Evolutionary conservation across 208 protist genomes (phyloP), one percentile per base, ranked within the genome.

Genomic region (Vickermania spadyakhi): DNA sequence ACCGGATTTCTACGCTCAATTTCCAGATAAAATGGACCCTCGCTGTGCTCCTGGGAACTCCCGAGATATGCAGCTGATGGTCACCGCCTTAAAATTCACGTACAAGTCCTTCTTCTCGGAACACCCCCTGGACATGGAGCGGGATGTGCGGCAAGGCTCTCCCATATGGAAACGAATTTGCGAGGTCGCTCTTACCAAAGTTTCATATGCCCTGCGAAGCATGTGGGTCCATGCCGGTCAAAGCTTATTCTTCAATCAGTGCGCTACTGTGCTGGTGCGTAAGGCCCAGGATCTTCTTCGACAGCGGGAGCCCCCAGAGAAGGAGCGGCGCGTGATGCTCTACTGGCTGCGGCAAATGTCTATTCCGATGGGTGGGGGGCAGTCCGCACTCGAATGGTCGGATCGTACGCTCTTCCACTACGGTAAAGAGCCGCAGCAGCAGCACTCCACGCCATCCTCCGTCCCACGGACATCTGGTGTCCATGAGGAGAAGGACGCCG

Each of bases 171-270:
- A 68, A 50, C 67, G 69, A 28, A 28, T 93, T 23, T 93, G 86
- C 58, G 69, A 79, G 56, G 71, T 75, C 50, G 87, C 87, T 31
- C 70, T 94, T 14, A 66, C 56, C 4, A 68, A 75, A 18, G 70
- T 84, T 1, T 68, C 87, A 2, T 94, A 75, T 56, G 62, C 70
- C 18, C 53, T 89, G 53, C 79, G 79, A 21, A 64, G 62, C 3
- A 61, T 94, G 50, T 94, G 87, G 84, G 68, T 94, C 29, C 79
- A 91, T 58, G 81, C 81, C 0, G 87, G 70, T 1, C 87, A 94
- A 54, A 89, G 84, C 54, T 66, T 79, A 26, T 81, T 86, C 63
- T 94, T 94, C 57, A 94, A 94, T 62, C 18, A 80, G 3, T 42
- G 66, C 28, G 74, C 83, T 31, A 28, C 60, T 27, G 21, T 28